phyloP scores from a whole-genome alignment of 331 rosid genomes.

The Arachis monticola region DNA sequence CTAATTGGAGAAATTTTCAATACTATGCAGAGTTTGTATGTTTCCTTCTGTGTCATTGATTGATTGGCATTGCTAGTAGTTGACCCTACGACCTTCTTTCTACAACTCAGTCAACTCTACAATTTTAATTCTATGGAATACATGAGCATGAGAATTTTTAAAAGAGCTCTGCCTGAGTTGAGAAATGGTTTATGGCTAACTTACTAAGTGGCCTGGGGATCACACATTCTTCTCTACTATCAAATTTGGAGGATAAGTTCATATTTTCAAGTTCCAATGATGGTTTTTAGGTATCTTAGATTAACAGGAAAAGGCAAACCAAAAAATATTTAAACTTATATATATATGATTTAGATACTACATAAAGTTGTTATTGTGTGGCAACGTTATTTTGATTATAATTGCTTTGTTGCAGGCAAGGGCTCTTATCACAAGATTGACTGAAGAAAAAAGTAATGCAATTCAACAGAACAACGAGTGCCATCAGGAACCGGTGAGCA shows the following conservation, averaged over 20 bases:
- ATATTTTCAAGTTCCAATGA: constrained; percentile 15
- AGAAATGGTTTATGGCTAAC: neutral
- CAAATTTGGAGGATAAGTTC: constrained; percentile 26
- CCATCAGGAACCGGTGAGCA: constrained; percentile 89
- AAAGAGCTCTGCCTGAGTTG: constrained; percentile 6
- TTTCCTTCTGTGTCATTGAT: neutral
- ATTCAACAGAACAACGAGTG: constrained; percentile 71
- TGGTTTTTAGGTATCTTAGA: neutral
- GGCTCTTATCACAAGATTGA: constrained; percentile 70
- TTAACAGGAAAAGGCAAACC: neutral
- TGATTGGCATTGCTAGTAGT: neutral
- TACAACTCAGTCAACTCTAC: neutral
- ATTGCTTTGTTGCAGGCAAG: constrained; percentile 62
- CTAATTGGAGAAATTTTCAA: neutral
- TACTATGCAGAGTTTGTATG: constrained; percentile 1
- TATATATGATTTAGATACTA: constrained; percentile 3
- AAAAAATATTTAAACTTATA: constrained; percentile 4
- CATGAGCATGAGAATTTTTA: constrained; percentile 5
- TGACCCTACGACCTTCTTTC: neutral
- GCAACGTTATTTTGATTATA: constrained; percentile 33
- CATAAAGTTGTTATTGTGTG: constrained; percentile 9
- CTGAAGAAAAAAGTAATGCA: constrained; percentile 76
- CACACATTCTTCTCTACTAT: constrained; percentile 22
- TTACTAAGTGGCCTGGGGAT: constrained; percentile 3
- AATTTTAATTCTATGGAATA: neutral